Base-by-base conservation (phyloP, 2,329 filamentous ascomycete species). In the Penicillium palitans region DNA sequence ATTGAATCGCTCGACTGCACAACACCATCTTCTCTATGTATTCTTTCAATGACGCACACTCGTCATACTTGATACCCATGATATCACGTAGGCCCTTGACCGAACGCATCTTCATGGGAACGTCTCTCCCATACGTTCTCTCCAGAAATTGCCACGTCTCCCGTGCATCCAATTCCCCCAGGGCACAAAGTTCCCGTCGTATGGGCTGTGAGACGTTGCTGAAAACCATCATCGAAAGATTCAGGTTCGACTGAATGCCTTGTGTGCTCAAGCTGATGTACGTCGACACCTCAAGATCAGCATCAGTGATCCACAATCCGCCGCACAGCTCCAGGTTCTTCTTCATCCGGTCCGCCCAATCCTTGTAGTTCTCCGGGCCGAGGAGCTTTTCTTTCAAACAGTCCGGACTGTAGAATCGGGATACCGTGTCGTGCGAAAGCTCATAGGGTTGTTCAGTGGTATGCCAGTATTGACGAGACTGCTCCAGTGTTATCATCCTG, bases 1-100 rank as follows among this genome's bases (percentile, higher is more conserved):
- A 60, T 49, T 58, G 45, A 37, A 58, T 52, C 9, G 46, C 50
- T n/a, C 46, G 51, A 10, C 17, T 51, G 31, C 41, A 60, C 21
- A 29, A 13, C 35, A 42, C 29, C 58, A 60, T 55, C 25, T 42
- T 50, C 17, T 42, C 39, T 17, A 55, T 46, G 24, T 58, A 60
- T 15, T 58, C 55, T 21, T 47, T 41, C 27, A 60, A n/a, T 17
- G 58, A 52, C 2, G 7, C 27, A n/a, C 50, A 54, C 6, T 54
- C 24, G 12, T 58, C 58, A 39, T 58, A 52, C 35, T 24, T 37
- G 24, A 60, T 45, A 25, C 21, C 13, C 9, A 47, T 39, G 24
- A 58, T 44, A 27, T 51, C 55, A 5, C 37, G 40, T 21, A 55
- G 15, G 13, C 49, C 58, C n/a, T 45, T 21, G 12, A 54, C 25